Percentiles rank a stretch among this genome's conserved stretches.
Conservation (phyloP, 345 rosid species). For the Bruguiera gymnorhiza region DNA sequence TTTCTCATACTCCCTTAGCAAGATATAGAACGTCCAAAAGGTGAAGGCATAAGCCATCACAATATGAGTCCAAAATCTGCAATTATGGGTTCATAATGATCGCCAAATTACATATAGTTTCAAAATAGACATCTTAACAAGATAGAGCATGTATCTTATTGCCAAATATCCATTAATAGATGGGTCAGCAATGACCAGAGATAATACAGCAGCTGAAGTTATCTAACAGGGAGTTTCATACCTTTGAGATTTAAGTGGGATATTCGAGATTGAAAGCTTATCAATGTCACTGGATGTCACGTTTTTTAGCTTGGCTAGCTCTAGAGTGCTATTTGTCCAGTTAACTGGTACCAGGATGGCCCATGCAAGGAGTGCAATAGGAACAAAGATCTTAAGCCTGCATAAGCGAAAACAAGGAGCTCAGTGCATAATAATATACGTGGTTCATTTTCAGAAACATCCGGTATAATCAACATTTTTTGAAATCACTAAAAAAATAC, state of each 20-base stretch:
- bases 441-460: not conserved
- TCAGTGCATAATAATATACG: constrained; percentile 8
- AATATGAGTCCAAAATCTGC: constrained; percentile 82
- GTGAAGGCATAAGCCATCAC: constrained; percentile 81
- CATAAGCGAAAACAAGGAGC: constrained; percentile 3
- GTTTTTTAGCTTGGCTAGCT: constrained; percentile 31
- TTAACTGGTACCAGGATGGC: constrained; percentile 74
- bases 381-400: constrained; percentile 88
- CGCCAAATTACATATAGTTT: not conserved
- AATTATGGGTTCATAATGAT: constrained; percentile 1
- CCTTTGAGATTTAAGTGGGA: constrained; percentile 66
- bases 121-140: not conserved
- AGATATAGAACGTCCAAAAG: constrained; percentile 81
- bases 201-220: not conserved
- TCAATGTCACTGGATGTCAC: constrained; percentile 85
- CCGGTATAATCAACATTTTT: not conserved
- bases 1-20: constrained; percentile 74
- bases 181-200: not conserved
- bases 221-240: constrained; percentile 16
- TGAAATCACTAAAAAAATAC: not conserved
- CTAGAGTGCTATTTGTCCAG: constrained; percentile 53
- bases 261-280: constrained; percentile 83
- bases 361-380: constrained; percentile 75
- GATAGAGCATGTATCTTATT: too few species aligned
- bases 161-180: not conserved